A percentile compares a stretch with the other conserved stretches of the same genome.
These are phyloP conservation scores for Dalbergia oliveri DNA, from an alignment of 306 rosid species.

Conservation along the genomic window DNA sequence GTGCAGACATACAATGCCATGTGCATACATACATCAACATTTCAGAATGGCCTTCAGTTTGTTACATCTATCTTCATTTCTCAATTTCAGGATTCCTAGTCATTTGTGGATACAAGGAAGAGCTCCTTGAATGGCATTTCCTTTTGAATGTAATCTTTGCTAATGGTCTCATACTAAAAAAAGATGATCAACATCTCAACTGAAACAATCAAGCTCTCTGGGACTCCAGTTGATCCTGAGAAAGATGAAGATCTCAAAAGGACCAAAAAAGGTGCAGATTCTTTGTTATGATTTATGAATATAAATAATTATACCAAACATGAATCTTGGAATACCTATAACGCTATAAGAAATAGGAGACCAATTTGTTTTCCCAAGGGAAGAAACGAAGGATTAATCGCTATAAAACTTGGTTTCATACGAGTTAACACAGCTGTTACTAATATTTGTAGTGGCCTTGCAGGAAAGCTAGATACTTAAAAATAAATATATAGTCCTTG, in stretches of 20 bases:
- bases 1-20: slow-evolving; percentile 21
- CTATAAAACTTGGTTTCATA: slow-evolving; percentile 4
- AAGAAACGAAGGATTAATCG: background rate
- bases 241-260: slow-evolving; percentile 58
- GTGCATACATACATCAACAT: slow-evolving; percentile 27
- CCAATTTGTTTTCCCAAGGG: background rate
- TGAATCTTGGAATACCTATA: slow-evolving; percentile 11
- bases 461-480: background rate
- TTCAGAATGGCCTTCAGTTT: background rate
- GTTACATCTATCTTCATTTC: slow-evolving; percentile 14
- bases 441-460: background rate
- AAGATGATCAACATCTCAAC: slow-evolving; percentile 59
- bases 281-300: background rate
- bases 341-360: background rate
- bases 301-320: background rate
- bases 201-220: slow-evolving; percentile 54
- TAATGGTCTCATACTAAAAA: slow-evolving; percentile 8
- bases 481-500: background rate
- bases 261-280: slow-evolving; percentile 62
- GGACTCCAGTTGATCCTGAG: slow-evolving; percentile 48
- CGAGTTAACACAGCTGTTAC: background rate
- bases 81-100: slow-evolving; percentile 45
- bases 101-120: slow-evolving; percentile 28
- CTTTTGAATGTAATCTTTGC: slow-evolving; percentile 28
- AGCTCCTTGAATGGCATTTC: slow-evolving; percentile 22